Base-by-base conservation (phyloP, 2,329 filamentous ascomycete genomes). In the Ceratocystis huliohia region DNA sequence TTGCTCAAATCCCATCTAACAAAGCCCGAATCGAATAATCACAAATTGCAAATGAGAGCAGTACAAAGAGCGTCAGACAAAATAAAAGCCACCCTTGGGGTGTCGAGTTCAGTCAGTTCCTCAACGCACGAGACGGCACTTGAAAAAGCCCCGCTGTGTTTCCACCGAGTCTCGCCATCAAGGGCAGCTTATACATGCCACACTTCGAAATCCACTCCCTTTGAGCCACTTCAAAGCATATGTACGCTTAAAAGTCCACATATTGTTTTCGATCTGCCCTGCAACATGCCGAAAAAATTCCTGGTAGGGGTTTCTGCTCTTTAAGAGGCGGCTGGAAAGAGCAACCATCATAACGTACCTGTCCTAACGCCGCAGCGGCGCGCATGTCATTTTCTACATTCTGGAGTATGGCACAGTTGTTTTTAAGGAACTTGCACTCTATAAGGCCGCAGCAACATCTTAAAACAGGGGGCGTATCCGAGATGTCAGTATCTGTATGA, bases 381-480 rank as follows among this genome's bases (percentile, higher is more conserved):
- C 87, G 86, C 65, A 96, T 88, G 77, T 96, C 90, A 72, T 87
- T 88, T 77, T 97, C 93, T 70, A 97, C 82, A 69, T 84, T 87
- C 71, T 90, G 86, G 61, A 97, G 81, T 69, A 91, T 81, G 59
- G 82, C 81, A 75, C 86, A 87, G 76, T 93, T 96, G 77, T 92
- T 87, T 75, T 84, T 85, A 69, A 96, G 81, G 74, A 88, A 90
- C 71, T 86, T 82, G 76, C 93, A 97, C 72, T 91, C 86, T 69
- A 80, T 74, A 70, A 85, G 86, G 66, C 91, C 92, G 78, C 93
- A 99, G 78, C 93, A 99, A 80, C 94, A 97, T 63, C 77, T 78
- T 69, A 85, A 77, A 70, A 56, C 76, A 72, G 64, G 73, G 65
- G 59, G 68, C 63, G 73, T 69, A 53, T 72, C 71, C 46, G 65